Evolutionary conservation across 164 flowering plant species (phyloP), one percentile per base, ranked within the genome.

Genomic region (Vitis rotundifolia): DNA sequence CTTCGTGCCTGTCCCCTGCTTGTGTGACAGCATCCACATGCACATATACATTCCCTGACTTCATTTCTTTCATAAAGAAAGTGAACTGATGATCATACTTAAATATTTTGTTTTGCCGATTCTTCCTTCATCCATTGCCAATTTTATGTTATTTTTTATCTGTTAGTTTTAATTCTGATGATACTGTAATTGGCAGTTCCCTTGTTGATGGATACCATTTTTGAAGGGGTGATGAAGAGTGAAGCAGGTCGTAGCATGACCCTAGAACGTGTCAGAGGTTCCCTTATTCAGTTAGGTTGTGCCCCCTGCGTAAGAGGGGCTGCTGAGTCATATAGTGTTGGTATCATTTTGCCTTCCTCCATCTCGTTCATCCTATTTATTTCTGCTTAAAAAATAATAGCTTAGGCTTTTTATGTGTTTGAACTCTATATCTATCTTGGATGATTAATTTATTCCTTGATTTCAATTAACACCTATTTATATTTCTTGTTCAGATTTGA

Each of bases 181-280:
- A 53, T 66, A 29, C 51, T 69, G 28, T 75, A 9, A 19, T 71
- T 73, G 85, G 72, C 92, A 95, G 99, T 61, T 72, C 86, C 91
- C 9, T 64, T 93, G 68, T 81, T 89, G 5, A 19, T 91, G 55
- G 69, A 83, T 69, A 77, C 84, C 49, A 90, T 95, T 67, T 86
- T 75, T 69, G 83, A 84, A 68, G 97, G 91, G 83, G 94, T 90
- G 60, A 90, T 89, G 68, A 85, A 87, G 69, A 82, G 76, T 68
- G 84, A 84, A 79, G 84, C 74, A 62, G 96, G 94, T 50, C 91
- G 88, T 67, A 84, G 69, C 14, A 80, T 88, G 95, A 88, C 91
- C 15, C 44, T 83, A 54, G 97, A 90, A 19, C 94, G 75, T 78
- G 86, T 93, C 56, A 79, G 84, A 79, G 77, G 84, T 68, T 78